Conservation (phyloP, 139 green algal species). For the Chlamydomonas schloesseri region DNA sequence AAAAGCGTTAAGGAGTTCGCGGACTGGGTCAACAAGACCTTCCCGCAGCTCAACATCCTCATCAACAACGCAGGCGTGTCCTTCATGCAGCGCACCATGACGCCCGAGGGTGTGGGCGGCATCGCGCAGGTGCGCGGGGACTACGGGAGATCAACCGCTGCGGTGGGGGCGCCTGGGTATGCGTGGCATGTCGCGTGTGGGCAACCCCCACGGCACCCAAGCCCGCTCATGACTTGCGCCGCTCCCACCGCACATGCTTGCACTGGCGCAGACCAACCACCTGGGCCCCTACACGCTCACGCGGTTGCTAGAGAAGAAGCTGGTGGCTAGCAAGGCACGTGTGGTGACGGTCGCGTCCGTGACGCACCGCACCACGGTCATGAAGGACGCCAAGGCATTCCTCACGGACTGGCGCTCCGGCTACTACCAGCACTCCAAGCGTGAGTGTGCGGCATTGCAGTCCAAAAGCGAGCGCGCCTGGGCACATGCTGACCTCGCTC, state of each 20-base stretch:
- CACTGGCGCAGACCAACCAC: constrained; percentile 79
- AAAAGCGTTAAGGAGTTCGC: constrained; percentile 68
- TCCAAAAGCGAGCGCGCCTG: too few relatives aligned
- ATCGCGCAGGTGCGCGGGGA: constrained; percentile 53
- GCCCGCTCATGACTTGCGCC: too few relatives aligned
- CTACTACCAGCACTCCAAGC: constrained; percentile 62
- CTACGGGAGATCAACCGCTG: too few relatives aligned
- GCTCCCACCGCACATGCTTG: too few relatives aligned
- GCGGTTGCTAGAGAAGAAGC: constrained; percentile 74
- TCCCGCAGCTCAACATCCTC: constrained; percentile 55
- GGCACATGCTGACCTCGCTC: too few relatives aligned
- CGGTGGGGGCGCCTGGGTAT: too few relatives aligned
- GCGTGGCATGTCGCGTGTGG: too few relatives aligned
- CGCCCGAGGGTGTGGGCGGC: constrained; percentile 52
- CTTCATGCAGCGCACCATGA: constrained; percentile 60
- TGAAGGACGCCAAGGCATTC: constrained; percentile 53
- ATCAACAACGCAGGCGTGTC: constrained; percentile 67
- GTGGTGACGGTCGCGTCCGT: constrained; percentile 64
- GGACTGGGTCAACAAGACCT: constrained; percentile 43
- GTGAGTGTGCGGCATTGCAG: constrained; percentile 38
- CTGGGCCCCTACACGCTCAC: constrained; percentile 84
- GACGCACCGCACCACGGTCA: constrained; percentile 52
- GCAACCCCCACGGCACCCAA: too few relatives aligned
- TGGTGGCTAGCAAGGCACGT: constrained; percentile 54
- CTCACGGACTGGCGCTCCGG: constrained; percentile 53